Evolutionary conservation across 306 rosid genomes (phyloP).

Genomic region (Cotoneaster glaucophyllus): DNA sequence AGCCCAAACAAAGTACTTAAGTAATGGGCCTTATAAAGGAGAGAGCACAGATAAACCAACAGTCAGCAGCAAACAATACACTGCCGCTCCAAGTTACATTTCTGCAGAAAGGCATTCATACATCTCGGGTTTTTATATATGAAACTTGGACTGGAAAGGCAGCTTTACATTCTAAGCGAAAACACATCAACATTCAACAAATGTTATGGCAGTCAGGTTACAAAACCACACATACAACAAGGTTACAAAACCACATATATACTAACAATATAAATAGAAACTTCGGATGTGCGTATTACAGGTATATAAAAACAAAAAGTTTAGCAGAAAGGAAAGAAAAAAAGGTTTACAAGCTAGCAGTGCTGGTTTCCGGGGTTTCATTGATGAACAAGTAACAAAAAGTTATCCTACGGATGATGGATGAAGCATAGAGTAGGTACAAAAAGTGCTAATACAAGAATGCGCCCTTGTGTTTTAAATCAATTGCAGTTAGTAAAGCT

Average conservation of each 20-base stretch:
- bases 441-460: neutral
- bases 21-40: too few species aligned
- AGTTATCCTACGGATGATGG: neutral
- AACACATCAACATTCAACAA: neutral
- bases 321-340: neutral
- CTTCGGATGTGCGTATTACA: neutral
- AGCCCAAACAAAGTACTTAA: too few species aligned
- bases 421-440: neutral
- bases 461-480: neutral
- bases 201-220: neutral
- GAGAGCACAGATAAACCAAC: too few species aligned
- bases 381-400: neutral
- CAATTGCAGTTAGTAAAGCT: conserved; percentile 18
- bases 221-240: neutral
- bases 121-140: too few species aligned
- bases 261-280: neutral
- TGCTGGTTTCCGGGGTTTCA: neutral
- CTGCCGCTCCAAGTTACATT: too few species aligned
- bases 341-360: neutral
- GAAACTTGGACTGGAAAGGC: too few species aligned
- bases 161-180: too few species aligned
- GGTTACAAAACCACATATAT: neutral
- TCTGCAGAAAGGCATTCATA: too few species aligned
- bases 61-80: too few species aligned
- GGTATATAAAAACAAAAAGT: neutral